These are phyloP conservation scores for Lanmaoa rubissima DNA, from an alignment of 768 basidiomycete species.

Conservation along the genomic window DNA sequence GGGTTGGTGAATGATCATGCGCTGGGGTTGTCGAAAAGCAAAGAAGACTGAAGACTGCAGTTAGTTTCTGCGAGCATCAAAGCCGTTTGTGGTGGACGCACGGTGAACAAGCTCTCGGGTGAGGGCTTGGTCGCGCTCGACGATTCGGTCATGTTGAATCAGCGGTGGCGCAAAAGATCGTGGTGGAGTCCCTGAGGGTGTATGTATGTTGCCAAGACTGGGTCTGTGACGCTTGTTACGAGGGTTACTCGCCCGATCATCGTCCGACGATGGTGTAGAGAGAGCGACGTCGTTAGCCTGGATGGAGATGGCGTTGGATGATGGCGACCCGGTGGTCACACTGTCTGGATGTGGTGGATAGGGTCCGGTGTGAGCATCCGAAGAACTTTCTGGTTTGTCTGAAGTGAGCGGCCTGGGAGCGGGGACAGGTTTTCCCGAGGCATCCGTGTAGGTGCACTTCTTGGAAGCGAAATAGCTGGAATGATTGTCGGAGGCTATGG, in stretches of 20 bases:
- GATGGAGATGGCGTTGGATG: constrained; percentile 8
- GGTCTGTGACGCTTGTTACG: constrained; percentile 55
- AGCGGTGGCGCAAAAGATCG: constrained; percentile 37
- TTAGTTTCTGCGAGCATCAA: constrained; percentile 1
- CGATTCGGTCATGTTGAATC: constrained; percentile 39
- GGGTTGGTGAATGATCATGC: constrained; percentile 75
- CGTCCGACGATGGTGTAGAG: constrained; percentile 31
- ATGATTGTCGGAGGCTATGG: constrained; percentile 4
- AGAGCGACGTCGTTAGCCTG: constrained; percentile 13
- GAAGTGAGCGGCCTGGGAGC: constrained; percentile 56
- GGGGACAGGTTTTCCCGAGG: constrained; percentile 75
- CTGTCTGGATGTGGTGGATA: constrained; percentile 18
- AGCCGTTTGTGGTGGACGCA: constrained; percentile 34
- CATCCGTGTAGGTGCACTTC: constrained; percentile 76
- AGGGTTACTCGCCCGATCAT: constrained; percentile 39
- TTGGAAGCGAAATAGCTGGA: constrained; percentile 78
- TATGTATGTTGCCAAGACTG: constrained; percentile 38
- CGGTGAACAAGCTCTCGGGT: constrained; percentile 75
- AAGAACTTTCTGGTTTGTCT: constrained; percentile 33
- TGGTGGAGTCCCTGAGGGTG: constrained; percentile 27
- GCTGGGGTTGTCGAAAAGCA: constrained; percentile 75
- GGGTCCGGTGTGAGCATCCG: constrained; percentile 25
- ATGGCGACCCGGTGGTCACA: constrained; percentile 9
- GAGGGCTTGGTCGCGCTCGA: constrained; percentile 57
- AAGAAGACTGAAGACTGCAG: constrained; percentile 60